Evolutionary conservation across 345 rosid species (phyloP).

Genomic region (Zanthoxylum bungeanum): DNA sequence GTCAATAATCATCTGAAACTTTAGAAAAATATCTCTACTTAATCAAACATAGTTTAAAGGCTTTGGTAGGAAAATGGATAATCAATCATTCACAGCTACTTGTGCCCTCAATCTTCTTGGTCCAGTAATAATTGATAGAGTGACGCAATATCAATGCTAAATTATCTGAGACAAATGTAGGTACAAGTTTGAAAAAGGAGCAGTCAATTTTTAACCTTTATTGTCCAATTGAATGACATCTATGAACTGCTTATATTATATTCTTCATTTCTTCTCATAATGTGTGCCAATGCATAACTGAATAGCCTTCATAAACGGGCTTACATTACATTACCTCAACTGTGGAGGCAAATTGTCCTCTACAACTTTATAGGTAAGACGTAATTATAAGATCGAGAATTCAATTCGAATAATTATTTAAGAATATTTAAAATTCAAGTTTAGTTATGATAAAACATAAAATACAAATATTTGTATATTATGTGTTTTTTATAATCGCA

Average conservation of each 20-base stretch:
- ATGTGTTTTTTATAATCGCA: too few relatives aligned
- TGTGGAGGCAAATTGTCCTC: neutral
- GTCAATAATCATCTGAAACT: too few relatives aligned
- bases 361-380: neutral
- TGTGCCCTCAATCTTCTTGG: neutral
- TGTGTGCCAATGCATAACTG: neutral
- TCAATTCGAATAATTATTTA: too few relatives aligned
- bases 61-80: neutral
- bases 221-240: neutral
- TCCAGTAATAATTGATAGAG: neutral
- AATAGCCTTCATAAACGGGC: neutral
- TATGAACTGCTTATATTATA: too few relatives aligned
- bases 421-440: too few relatives aligned
- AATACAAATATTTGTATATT: too few relatives aligned
- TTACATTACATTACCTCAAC: neutral
- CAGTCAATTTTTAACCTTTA: neutral
- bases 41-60: too few relatives aligned
- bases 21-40: too few relatives aligned
- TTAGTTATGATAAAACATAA: too few relatives aligned
- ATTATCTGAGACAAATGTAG: neutral
- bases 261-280: neutral
- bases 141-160: neutral
- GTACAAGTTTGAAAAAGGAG: neutral
- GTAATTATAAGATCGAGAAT: too few relatives aligned
- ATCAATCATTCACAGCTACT: neutral